Conservation (phyloP, 2,329 filamentous ascomycete species). For the Sclerotinia nivalis region DNA sequence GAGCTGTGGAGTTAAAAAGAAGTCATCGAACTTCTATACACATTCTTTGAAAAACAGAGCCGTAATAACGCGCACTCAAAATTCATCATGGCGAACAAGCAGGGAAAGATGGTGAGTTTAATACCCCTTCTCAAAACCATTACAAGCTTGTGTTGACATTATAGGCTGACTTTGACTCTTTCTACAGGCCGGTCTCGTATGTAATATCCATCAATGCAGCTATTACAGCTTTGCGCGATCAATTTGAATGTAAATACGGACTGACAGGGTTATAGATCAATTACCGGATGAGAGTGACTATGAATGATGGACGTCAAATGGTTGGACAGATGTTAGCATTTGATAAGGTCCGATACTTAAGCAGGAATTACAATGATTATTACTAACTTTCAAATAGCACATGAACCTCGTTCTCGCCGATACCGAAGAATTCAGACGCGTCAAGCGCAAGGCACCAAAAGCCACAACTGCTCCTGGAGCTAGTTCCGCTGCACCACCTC, state of each 20-base stretch:
- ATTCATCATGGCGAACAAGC: constrained; percentile 78
- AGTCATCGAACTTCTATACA: constrained; percentile 40
- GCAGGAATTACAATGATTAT: neutral
- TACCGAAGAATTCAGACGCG: constrained; percentile 94
- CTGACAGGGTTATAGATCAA: constrained; percentile 70
- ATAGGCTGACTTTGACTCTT: constrained; percentile 58
- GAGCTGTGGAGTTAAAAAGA: constrained; percentile 39
- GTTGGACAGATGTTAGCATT: constrained; percentile 98
- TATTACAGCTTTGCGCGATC: constrained; percentile 41
- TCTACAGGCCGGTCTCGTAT: constrained; percentile 69
- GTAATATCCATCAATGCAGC: constrained; percentile 43
- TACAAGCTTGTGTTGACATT: constrained; percentile 53
- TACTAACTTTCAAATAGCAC: constrained; percentile 58
- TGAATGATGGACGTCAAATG: constrained; percentile 95
- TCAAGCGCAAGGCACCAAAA: constrained; percentile 82
- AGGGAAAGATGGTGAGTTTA: constrained; percentile 96
- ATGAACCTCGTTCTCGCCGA: constrained; percentile 99
- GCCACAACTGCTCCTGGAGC: constrained; percentile 55
- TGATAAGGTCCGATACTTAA: constrained; percentile 69
- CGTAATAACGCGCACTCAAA: constrained; percentile 42
- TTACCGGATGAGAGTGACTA: constrained; percentile 96
- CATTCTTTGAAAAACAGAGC: constrained; percentile 44
- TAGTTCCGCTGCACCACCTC: constrained; percentile 60
- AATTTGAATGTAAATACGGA: constrained; percentile 18
- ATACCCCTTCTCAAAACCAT: constrained; percentile 40